A percentile compares a stretch with the other conserved stretches of the same genome.
Evolutionary conservation across 441 rosid species (phyloP).

Genomic region (Daphne laureola): DNA sequence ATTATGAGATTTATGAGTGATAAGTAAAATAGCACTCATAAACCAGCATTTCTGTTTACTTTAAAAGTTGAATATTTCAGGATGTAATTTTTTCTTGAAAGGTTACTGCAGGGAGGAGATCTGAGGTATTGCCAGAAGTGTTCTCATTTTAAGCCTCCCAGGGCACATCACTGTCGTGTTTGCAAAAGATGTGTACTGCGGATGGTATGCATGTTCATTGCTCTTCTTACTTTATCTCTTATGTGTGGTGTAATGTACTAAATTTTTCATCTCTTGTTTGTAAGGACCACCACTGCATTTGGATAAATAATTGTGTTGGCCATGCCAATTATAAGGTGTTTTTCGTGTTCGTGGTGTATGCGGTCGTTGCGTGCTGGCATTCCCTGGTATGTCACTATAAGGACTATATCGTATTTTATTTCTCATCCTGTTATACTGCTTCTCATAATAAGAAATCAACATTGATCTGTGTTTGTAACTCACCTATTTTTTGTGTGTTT

Average conservation of each 20-base stretch:
- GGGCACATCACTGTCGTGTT: conserved; percentile 92
- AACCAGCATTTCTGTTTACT: no score
- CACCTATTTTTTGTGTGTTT: no score
- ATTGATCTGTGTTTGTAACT: no score
- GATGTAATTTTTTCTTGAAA: conserved; percentile 16
- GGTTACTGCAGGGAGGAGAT: conserved; percentile 69
- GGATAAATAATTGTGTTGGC: conserved; percentile 96
- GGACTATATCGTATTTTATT: neutral
- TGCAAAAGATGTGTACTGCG: conserved; percentile 85
- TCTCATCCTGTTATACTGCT: no score
- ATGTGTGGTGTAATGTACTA: conserved; percentile 20
- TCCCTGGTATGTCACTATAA: conserved; percentile 51
- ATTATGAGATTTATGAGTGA: no score
- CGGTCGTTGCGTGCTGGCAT: conserved; percentile 59
- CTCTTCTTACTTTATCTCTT: conserved; percentile 12
- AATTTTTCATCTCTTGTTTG: conserved; percentile 32
- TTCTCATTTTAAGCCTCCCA: conserved; percentile 70
- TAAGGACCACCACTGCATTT: conserved; percentile 93
- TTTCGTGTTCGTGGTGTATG: conserved; percentile 68
- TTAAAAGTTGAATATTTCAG: neutral
- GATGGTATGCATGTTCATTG: conserved; percentile 51
- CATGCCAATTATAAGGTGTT: conserved; percentile 87
- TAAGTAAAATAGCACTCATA: no score
- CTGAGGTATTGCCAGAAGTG: conserved; percentile 90
- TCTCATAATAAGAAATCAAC: no score